A percentile compares a stretch with the other conserved stretches of the same genome.
phyloP scores from a whole-genome alignment of 2,329 filamentous ascomycete genomes.

The Verticillium klebahnii region DNA sequence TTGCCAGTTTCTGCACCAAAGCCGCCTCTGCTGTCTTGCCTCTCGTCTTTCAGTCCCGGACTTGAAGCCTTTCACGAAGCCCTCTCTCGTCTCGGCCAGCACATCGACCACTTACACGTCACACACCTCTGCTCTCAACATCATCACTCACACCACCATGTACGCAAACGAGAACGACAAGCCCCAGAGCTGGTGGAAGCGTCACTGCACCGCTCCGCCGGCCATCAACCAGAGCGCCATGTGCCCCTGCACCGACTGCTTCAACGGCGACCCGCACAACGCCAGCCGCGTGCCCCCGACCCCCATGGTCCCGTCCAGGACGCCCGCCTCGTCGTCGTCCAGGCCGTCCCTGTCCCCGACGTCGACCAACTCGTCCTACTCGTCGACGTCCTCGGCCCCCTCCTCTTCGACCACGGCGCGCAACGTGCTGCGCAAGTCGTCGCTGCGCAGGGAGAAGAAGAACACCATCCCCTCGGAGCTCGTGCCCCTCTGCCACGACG shows the following conservation, averaged over 20 bases:
- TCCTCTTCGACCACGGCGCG: background rate
- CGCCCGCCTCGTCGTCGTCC: background rate
- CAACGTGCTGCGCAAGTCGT: background rate
- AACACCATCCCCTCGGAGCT: background rate
- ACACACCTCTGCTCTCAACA: background rate
- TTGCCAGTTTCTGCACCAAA: background rate
- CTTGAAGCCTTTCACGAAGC: background rate
- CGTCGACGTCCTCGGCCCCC: background rate
- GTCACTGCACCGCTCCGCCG: constrained; percentile 33
- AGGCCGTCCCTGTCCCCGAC: background rate
- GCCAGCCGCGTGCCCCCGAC: background rate
- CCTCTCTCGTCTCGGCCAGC: background rate
- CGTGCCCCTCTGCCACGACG: background rate
- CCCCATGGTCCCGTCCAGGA: background rate
- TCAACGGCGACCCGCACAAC: background rate
- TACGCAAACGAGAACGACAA: constrained; percentile 8
- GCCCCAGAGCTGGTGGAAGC: constrained; percentile 31
- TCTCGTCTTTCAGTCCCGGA: background rate
- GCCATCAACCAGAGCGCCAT: constrained; percentile 26
- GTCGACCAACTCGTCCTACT: background rate
- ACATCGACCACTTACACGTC: background rate
- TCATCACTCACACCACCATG: constrained; percentile 2
- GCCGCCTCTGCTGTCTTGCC: background rate
- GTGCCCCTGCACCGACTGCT: constrained; percentile 26
- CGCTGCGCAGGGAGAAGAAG: background rate